These are phyloP conservation scores for Phytopythium oedochilum DNA, from an alignment of 352 stramenopile species.

Conservation along the genomic window DNA sequence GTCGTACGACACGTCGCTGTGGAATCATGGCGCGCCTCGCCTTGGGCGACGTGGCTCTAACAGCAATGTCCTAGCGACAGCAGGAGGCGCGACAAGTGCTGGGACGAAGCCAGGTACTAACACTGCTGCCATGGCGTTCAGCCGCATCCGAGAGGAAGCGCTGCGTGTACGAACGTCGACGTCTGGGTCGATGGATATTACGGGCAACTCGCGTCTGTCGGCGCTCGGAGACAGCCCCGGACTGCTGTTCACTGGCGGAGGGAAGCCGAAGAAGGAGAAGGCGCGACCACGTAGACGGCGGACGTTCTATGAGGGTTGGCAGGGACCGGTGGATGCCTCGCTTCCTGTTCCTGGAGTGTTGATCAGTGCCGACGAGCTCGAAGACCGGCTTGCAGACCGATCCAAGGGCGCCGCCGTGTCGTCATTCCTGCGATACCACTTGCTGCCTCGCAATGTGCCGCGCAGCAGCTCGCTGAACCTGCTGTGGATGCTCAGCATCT, in stretches of 20 bases:
- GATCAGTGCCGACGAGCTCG: constrained; percentile 61
- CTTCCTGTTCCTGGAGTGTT: constrained; percentile 67
- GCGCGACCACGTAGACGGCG: constrained; percentile 20
- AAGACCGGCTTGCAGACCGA: constrained; percentile 48
- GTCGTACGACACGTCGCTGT: constrained; percentile 7
- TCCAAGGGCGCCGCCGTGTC: constrained; percentile 29
- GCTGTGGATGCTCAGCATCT: constrained; percentile 66
- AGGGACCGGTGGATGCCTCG: constrained; percentile 65
- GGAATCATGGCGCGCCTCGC: background rate
- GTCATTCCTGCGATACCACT: constrained; percentile 38
- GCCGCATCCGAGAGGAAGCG: constrained; percentile 69
- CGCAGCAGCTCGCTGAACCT: constrained; percentile 47
- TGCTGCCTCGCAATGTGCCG: constrained; percentile 55
- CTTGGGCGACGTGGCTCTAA: constrained; percentile 1
- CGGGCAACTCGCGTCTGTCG: background rate
- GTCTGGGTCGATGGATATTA: constrained; percentile 24
- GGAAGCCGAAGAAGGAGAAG: constrained; percentile 18
- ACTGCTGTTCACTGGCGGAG: background rate
- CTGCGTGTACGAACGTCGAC: constrained; percentile 59
- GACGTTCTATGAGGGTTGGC: constrained; percentile 66
- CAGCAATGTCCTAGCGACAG: background rate
- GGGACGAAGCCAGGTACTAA: background rate
- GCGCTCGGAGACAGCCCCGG: constrained; percentile 2
- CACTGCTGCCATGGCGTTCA: constrained; percentile 9
- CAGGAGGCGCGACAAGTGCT: background rate